Evolutionary conservation across 2,329 filamentous ascomycete genomes (phyloP).

Genomic region (Phialophora macrospora): DNA sequence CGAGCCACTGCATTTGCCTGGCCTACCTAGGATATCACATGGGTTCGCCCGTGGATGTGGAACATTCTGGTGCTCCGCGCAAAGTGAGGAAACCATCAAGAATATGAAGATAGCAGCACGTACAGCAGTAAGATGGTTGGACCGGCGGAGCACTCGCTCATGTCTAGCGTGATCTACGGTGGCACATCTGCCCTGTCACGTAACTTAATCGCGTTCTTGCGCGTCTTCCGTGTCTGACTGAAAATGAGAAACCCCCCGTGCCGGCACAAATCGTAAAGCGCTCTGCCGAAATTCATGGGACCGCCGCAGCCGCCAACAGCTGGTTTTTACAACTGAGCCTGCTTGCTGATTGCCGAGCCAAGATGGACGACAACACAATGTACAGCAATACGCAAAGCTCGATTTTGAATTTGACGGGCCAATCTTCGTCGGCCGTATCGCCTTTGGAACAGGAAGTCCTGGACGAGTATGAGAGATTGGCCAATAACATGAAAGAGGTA

Average conservation of each 20-base stretch:
- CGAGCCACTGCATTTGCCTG: background rate
- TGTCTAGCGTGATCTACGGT: background rate
- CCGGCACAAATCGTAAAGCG: background rate
- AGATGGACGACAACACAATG: slow-evolving; percentile 32
- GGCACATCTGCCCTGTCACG: background rate
- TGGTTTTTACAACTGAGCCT: background rate
- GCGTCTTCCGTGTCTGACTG: background rate
- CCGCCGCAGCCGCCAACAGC: background rate
- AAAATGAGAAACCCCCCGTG: background rate
- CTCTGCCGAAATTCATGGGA: background rate
- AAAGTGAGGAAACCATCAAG: background rate
- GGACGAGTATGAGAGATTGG: slow-evolving; percentile 86
- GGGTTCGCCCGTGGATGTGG: background rate
- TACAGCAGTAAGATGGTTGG: background rate
- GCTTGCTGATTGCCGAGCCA: slow-evolving; percentile 25
- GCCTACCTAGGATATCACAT: background rate
- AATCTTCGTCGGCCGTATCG: slow-evolving; percentile 26
- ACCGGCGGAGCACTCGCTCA: background rate
- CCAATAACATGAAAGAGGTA: slow-evolving; percentile 91
- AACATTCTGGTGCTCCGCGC: background rate
- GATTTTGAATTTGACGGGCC: slow-evolving; percentile 27
- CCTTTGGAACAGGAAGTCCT: slow-evolving; percentile 91
- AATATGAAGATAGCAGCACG: background rate
- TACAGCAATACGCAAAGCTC: slow-evolving; percentile 27
- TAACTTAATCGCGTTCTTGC: background rate